Base-by-base conservation (phyloP, 257 asterid genomes). In the Solanum piurae region DNA sequence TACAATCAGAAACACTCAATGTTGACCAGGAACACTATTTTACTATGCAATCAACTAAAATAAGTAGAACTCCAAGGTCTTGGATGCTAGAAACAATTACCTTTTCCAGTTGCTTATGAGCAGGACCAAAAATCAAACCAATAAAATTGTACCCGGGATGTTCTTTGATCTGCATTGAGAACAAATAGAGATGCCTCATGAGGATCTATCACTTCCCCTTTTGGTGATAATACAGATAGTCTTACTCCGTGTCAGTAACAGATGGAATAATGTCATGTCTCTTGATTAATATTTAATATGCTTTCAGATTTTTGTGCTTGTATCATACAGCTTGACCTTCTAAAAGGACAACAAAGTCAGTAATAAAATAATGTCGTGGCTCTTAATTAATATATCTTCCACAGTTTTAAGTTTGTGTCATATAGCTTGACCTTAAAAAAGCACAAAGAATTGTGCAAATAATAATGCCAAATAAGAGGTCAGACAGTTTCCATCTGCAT, bases 41-140 rank as follows among this genome's bases (percentile, higher is more conserved):
- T 29, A 29, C 88, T 40, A 66, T 66, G 62, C 75, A 23, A 46
- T 85, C 38, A 18, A 85, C 87, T 38, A 73, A 60, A 82, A 84
- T 80, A 62, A 79, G 84, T 83, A 89, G 44, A 89, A 69, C 88
- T 42, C 83, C 83, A 71, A 83, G 68, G 44, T 88, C 68, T 71
- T 74, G 73, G 46, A 86, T 83, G 83, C 55, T 34, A 29, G 85
- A 29, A 72, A 74, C 18, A 72, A 20, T 84, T 88, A 96, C 99
- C 99, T 96, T 96, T 91, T 96, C 98, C 87, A 96, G 90, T 90
- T 94, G 94, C 93, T 93, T 95, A 86, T 89, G 97, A 86, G 96
- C 92, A 62, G 94, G 91, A 86, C 97, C 98, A 91, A 92, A 92
- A 83, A 96, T 88, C 88, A 94, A 92, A 89, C 94, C 92, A 86